Percentiles rank a stretch among this genome's conserved stretches.
phyloP scores from a whole-genome alignment of 371 early-diverging fungal species.

The Choanephora cucurbitarum region DNA sequence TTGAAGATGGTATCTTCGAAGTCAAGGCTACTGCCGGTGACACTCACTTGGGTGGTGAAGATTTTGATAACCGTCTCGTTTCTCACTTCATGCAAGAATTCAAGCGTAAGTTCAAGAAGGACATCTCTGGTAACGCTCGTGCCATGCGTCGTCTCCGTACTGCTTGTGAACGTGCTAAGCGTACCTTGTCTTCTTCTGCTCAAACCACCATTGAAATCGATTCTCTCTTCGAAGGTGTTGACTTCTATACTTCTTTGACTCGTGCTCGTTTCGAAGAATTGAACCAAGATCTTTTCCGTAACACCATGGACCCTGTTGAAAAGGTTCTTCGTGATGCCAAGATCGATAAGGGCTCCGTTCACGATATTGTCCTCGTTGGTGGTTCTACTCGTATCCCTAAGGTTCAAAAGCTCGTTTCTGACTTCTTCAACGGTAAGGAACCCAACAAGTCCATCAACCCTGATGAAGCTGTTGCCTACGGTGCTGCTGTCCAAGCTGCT shows the following conservation, averaged over 20 bases:
- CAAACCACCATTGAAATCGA: conserved; percentile 91
- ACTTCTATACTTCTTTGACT: conserved; percentile 84
- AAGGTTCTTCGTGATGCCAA: conserved; percentile 90
- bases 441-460: conserved; percentile 96
- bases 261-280: conserved; percentile 95
- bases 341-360: conserved; percentile 89
- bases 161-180: conserved; percentile 97
- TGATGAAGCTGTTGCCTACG: conserved; percentile 97
- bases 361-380: conserved; percentile 99
- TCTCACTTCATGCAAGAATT: conserved; percentile 82
- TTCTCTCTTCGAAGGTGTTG: conserved; percentile 89
- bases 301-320: conserved; percentile 85
- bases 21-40: conserved; percentile 97
- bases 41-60: conserved; percentile 98
- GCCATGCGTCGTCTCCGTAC: conserved; percentile 92
- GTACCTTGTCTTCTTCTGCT: conserved; percentile 87
- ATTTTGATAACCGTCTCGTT: conserved; percentile 93
- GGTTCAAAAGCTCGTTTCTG: conserved; percentile 97
- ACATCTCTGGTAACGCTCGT: conserved; percentile 83
- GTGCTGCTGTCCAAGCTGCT: conserved; percentile 97
- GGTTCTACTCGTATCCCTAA: conserved; percentile 99
- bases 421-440: conserved; percentile 96
- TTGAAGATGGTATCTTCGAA: conserved; percentile 91
- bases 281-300: conserved; percentile 85
- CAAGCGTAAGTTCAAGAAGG: conserved; percentile 85